Evolutionary conservation across 2,329 filamentous ascomycete species (phyloP), one percentile per base, ranked within the genome.

Genomic region (Verticillium isaacii): DNA sequence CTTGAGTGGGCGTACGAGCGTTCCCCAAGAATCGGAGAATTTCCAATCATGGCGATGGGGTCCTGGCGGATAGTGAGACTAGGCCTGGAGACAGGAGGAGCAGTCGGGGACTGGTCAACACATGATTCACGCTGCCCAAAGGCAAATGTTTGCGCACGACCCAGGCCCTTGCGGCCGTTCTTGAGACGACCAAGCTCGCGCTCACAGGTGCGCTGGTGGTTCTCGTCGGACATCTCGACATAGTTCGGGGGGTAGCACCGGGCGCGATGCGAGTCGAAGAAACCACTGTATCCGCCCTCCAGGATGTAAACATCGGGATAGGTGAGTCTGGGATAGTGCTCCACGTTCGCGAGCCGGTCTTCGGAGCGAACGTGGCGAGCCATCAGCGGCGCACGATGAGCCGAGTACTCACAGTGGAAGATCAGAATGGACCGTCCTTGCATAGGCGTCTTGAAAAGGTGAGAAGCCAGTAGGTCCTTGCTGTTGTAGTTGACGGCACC

Each of bases 391-490:
- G 95, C 95, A 65, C 95, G 91, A 74, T 98, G 94, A 45, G 92
- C 94, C 37, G 95, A 98, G 78, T 98, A 99, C 78, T 99, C 95
- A 85, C 95, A 99, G 79, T 99, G 95, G 70, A 99, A 92, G 67
- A 99, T 88, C 65, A 99, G 78, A 12, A 97, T 82, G 0, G 93
- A 95, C 67, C 87, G 89, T 58, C 89, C 85, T 56, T 85, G 78
- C 69, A 89, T 86, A 19, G 83, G 82, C 25, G 80, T 82, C 61
- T 86, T 78, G 74, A 99, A 97, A 57, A 99, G 85, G 67, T 93
- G 87, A 61, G 82, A 82, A 9, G 92, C 87, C 62, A 99, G 82
- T 64, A 90, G 79, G 70, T 99, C 94, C 77, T 97, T 97, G 79
- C 97, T 92, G 77, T 97, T 98, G 81, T 93, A 95, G 80, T 99